Evolutionary conservation across 2,329 filamentous ascomycete species (phyloP).

Genomic region (Trichothecium sympodiale): DNA sequence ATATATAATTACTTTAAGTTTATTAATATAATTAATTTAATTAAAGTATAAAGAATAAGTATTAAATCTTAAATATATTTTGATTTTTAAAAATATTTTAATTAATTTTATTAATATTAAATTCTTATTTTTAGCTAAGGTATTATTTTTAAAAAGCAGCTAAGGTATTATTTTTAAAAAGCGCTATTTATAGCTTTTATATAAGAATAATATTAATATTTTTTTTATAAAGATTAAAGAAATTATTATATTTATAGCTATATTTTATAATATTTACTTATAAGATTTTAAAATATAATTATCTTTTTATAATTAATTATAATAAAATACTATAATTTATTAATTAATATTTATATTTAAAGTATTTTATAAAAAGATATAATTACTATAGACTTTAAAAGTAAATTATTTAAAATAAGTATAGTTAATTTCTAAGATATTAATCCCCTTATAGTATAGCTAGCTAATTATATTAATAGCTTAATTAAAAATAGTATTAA

Average conservation of each 20-base stretch:
- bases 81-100: conserved; percentile 1
- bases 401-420: conserved; percentile 1
- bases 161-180: no score
- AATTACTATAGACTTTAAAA: background rate
- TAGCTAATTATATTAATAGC: background rate
- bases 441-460: background rate
- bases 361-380: no score
- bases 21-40: no score
- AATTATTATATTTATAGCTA: background rate
- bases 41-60: no score
- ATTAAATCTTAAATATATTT: conserved; percentile 1
- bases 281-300: background rate
- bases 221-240: conserved; percentile 1
- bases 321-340: background rate
- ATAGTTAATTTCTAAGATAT: background rate
- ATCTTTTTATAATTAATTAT: background rate
- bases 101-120: background rate
- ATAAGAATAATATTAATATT: conserved; percentile 1
- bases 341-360: conserved; percentile 1
- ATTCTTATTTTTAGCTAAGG: no score
- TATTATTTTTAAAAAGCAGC: conserved; percentile 3
- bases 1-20: no score
- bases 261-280: conserved; percentile 1
- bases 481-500: conserved; percentile 1
- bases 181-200: no score